Conservation (phyloP, 495 filamentous ascomycete genomes). For the Trichoderma erinaceum region DNA sequence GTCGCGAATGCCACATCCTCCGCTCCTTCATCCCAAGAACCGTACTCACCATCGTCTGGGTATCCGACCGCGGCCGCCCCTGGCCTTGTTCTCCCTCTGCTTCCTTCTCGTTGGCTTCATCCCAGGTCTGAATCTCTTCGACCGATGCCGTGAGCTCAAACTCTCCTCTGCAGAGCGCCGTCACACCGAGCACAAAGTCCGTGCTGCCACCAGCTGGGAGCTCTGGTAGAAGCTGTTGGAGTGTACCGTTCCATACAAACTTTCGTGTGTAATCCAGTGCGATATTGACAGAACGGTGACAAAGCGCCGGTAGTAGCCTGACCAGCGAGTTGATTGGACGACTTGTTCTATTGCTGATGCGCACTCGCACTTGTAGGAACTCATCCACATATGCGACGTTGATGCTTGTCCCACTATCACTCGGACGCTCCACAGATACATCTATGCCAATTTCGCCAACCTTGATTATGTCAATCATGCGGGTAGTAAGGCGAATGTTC, state of each 20-base stretch:
- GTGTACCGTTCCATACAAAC: constrained; percentile 74
- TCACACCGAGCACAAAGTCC: constrained; percentile 56
- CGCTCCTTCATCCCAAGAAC: constrained; percentile 55
- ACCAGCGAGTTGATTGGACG: constrained; percentile 65
- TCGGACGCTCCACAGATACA: constrained; percentile 44
- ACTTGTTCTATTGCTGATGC: constrained; percentile 63
- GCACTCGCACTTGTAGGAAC: constrained; percentile 62
- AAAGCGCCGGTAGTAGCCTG: constrained; percentile 68
- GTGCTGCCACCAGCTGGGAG: constrained; percentile 50
- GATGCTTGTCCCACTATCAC: constrained; percentile 26
- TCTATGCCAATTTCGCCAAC: constrained; percentile 73
- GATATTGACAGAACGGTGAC: constrained; percentile 63
- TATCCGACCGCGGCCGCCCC: constrained; percentile 43
- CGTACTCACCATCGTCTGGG: constrained; percentile 47
- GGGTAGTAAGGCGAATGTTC: constrained; percentile 59
- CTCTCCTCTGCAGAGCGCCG: constrained; percentile 67
- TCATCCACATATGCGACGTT: constrained; percentile 61
- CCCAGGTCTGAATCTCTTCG: constrained; percentile 62
- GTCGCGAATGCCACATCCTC: constrained; percentile 65
- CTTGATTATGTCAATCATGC: constrained; percentile 79
- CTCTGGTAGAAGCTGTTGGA: constrained; percentile 65
- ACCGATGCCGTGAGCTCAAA: constrained; percentile 78
- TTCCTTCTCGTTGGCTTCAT: constrained; percentile 22
- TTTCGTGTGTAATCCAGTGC: constrained; percentile 80
- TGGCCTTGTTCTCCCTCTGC: constrained; percentile 25